These are phyloP conservation scores for Boletellus emodensis DNA, from an alignment of 768 basidiomycete genomes.

Conservation along the genomic window DNA sequence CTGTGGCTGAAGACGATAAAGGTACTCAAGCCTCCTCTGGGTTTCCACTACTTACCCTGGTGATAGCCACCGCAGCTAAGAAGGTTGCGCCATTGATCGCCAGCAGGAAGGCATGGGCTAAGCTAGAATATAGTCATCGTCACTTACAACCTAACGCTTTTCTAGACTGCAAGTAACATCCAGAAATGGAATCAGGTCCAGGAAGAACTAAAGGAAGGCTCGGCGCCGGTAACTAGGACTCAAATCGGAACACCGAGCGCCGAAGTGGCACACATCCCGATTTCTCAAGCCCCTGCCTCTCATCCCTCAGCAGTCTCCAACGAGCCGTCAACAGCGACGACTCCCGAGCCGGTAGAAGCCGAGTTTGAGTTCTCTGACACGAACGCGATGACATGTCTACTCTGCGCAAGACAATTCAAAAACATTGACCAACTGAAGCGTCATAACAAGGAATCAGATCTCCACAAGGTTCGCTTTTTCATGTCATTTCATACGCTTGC, in stretches of 20 bases:
- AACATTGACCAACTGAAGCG: conserved; percentile 76
- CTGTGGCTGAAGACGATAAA: conserved; percentile 46
- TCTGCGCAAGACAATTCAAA: conserved; percentile 95
- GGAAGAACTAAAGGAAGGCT: conserved; percentile 66
- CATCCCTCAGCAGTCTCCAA: conserved; percentile 15
- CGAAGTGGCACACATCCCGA: conserved; percentile 7
- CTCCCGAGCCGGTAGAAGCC: conserved; percentile 43
- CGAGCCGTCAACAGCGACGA: conserved; percentile 29
- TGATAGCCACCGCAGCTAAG: conserved; percentile 47
- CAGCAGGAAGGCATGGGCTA: conserved; percentile 68
- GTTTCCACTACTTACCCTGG: conserved; percentile 8
- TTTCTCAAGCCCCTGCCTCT: conserved; percentile 4
- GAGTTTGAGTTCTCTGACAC: conserved; percentile 86
- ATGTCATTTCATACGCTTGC: conserved; percentile 29
- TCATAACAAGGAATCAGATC: conserved; percentile 89
- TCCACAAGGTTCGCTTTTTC: conserved; percentile 80
- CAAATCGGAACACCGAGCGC: conserved; percentile 6
- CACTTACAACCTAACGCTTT: conserved; percentile 1
- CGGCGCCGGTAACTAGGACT: conserved; percentile 24
- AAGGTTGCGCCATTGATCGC: conserved; percentile 80
- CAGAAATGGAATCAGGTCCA: conserved; percentile 97
- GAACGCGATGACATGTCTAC: conserved; percentile 70
- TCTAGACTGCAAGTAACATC: conserved; percentile 83
- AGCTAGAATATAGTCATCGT: background rate
- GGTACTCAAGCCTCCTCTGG: conserved; percentile 10